phyloP scores from a whole-genome alignment of 345 rosid species.

The Camelina neglecta region DNA sequence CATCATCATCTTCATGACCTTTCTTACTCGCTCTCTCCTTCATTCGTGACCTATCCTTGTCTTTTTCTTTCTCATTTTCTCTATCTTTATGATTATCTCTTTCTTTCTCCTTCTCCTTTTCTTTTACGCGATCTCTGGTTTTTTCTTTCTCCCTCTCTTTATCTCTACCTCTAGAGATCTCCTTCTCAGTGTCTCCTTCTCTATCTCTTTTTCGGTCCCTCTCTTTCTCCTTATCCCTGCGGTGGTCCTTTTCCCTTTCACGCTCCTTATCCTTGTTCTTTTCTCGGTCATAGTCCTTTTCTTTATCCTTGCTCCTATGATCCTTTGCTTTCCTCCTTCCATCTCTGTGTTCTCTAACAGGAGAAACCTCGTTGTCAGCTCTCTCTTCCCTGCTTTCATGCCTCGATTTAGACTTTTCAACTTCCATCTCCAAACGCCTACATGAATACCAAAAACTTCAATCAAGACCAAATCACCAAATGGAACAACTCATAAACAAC shows the following conservation, averaged over 20 bases:
- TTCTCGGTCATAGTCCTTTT: conserved; percentile 51
- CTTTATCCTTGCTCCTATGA: conserved; percentile 51
- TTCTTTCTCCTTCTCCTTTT: conserved; percentile 48
- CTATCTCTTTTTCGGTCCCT: conserved; percentile 50
- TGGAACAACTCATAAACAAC: conserved; percentile 4
- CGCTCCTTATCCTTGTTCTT: conserved; percentile 54
- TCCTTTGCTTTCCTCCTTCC: conserved; percentile 60
- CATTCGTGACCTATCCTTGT: conserved; percentile 54
- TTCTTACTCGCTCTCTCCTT: conserved; percentile 56
- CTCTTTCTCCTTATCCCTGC: conserved; percentile 51
- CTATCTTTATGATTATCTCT: conserved; percentile 52
- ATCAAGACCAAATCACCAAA: conserved; percentile 23
- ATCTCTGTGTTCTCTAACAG: conserved; percentile 45
- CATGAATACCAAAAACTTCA: conserved; percentile 17
- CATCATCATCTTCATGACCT: conserved; percentile 57
- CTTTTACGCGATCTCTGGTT: conserved; percentile 49
- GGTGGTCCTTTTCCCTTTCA: conserved; percentile 52
- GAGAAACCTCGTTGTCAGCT: conserved; percentile 38
- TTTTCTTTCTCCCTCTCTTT: conserved; percentile 57
- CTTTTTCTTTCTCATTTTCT: conserved; percentile 47
- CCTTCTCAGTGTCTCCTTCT: conserved; percentile 53
- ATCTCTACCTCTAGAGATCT: conserved; percentile 43
- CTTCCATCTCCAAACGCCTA: conserved; percentile 36
- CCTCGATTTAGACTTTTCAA: conserved; percentile 42
- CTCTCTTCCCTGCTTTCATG: conserved; percentile 44